phyloP scores from a whole-genome alignment of 768 basidiomycete genomes.

The Termitomyces sp. region DNA sequence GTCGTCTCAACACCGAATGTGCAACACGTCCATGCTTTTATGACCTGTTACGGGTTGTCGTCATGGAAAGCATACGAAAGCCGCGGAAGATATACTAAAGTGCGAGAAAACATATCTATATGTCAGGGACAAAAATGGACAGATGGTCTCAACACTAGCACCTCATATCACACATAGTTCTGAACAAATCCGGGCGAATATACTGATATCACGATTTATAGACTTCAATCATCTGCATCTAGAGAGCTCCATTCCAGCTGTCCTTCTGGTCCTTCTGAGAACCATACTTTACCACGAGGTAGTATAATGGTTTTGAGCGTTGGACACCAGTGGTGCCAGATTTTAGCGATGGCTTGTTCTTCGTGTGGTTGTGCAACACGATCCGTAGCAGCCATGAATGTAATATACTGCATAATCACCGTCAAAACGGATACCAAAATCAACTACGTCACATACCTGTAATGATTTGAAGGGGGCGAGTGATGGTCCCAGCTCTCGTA shows the following conservation, averaged over 20 bases:
- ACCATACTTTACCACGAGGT: conserved; percentile 63
- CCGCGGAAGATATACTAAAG: not conserved
- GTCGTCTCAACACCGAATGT: not conserved
- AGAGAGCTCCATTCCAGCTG: conserved; percentile 12
- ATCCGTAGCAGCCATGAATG: conserved; percentile 51
- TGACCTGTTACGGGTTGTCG: not conserved
- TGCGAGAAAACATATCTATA: not conserved
- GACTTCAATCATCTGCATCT: conserved; percentile 4
- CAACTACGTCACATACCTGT: conserved; percentile 19
- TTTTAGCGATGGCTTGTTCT: conserved; percentile 49
- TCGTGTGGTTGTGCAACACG: conserved; percentile 26
- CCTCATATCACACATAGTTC: not conserved
- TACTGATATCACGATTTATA: not conserved
- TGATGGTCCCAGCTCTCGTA: conserved; percentile 36
- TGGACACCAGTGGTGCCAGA: conserved; percentile 57
- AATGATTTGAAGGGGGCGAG: conserved; percentile 42
- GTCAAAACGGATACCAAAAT: not conserved
- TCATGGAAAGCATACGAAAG: not conserved
- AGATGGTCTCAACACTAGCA: not conserved
- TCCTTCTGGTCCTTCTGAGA: conserved; percentile 31
- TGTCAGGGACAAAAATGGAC: not conserved
- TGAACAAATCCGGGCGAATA: not conserved
- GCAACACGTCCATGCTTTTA: not conserved
- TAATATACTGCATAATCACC: conserved; percentile 41
- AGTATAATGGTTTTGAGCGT: conserved; percentile 63